Conservation (phyloP, 768 basidiomycete species). For the Tulasnella sp. region DNA sequence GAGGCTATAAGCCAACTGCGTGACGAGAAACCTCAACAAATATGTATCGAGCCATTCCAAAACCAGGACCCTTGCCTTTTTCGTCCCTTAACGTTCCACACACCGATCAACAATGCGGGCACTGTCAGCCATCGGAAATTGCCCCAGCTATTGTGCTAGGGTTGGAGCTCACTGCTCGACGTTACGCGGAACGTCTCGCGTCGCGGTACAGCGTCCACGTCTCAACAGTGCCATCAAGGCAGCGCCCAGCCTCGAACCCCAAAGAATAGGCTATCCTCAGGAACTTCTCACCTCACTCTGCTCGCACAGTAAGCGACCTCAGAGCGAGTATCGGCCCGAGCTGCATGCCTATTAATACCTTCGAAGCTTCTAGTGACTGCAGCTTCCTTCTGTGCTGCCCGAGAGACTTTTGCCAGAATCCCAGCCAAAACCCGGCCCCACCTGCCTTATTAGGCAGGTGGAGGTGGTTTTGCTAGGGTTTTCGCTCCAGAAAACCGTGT, state of each 20-base stretch:
- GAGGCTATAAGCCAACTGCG: no score
- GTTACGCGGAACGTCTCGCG: not conserved
- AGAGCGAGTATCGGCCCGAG: not conserved
- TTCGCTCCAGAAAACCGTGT: no score
- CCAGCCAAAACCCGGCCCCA: no score
- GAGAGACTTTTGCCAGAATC: no score
- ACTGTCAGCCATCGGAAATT: constrained; percentile 13
- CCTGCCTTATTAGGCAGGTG: no score
- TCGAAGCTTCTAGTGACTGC: not conserved
- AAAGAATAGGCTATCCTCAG: not conserved
- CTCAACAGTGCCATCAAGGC: not conserved
- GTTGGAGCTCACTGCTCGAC: not conserved
- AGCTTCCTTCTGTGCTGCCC: no score
- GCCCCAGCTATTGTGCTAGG: not conserved
- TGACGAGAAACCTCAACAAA: no score
- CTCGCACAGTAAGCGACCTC: not conserved
- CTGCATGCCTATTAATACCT: not conserved
- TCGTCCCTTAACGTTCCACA: not conserved
- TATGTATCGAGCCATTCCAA: no score
- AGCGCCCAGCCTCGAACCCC: not conserved
- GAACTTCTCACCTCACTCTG: not conserved
- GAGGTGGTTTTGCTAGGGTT: no score
- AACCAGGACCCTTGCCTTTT: not conserved
- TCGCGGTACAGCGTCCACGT: not conserved
- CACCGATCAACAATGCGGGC: not conserved